Conservation (phyloP, 768 basidiomycete genomes). For the Calocera cornea region DNA sequence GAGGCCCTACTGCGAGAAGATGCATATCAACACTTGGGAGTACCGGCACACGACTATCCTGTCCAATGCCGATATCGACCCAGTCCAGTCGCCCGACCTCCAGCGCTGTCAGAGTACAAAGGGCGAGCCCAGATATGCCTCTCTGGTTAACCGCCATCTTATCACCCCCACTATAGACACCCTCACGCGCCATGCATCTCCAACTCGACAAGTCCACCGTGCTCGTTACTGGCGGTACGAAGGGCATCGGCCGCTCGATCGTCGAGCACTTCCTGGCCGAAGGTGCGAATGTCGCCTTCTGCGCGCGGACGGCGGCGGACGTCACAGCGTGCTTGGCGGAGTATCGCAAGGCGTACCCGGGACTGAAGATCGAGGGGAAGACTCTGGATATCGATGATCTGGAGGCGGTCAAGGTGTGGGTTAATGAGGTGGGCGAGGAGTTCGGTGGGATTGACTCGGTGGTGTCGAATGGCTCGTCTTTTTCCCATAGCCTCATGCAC, state of each 20-base stretch:
- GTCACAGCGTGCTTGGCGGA: neutral
- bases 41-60: neutral
- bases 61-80: neutral
- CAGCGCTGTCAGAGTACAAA: neutral
- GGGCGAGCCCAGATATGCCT: neutral
- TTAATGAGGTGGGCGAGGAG: neutral
- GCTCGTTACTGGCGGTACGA: neutral
- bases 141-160: neutral
- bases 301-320: neutral
- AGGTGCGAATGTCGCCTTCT: slow-evolving; percentile 6
- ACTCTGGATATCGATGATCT: neutral
- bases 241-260: slow-evolving; percentile 5
- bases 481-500: neutral
- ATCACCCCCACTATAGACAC: neutral
- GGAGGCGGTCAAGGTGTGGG: neutral
- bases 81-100: neutral
- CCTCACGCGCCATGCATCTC: neutral
- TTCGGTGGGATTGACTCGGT: neutral
- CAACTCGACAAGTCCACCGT: neutral
- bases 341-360: neutral
- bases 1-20: too few relatives aligned
- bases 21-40: too few relatives aligned
- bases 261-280: slow-evolving; percentile 1
- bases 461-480: neutral
- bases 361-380: neutral